Base-by-base conservation (phyloP, 768 basidiomycete species). In the Collybiopsis luxurians region DNA sequence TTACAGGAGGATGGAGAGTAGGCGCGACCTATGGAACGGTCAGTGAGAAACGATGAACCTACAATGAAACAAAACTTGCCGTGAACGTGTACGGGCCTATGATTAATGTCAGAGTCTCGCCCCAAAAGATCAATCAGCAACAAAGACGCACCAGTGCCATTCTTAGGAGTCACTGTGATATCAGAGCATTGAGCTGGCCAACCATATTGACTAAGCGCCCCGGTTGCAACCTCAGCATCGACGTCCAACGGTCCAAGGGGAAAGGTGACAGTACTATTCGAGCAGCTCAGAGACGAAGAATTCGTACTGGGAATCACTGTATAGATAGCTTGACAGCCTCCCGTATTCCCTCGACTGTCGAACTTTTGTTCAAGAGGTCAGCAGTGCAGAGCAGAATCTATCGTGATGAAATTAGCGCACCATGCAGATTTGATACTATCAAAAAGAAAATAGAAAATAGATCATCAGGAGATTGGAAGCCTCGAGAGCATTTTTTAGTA, bases 391-490 rank as follows among this genome's bases (percentile, higher is more conserved):
- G 47, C 38, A 30, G 13, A 46, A 21, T 21, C 27, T 7, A 50
- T 13, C 1, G 30, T 34, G 31, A 34, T 5, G 31, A 34, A 13
- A 34, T 34, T 34, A 6, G n/a, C n/a, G n/a, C 40, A 84, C 83
- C 84, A 87, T 86, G 73, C 85, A 87, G 62, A 84, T 81, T 73
- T 86, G 83, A 66, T 84, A 87, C 79, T 83, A 64, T 27, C 47
- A 9, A 19, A 46, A 40, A 39, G n/a, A n/a, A n/a, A n/a, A n/a
- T n/a, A n/a, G n/a, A n/a, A n/a, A n/a, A n/a, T n/a, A 34, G 31
- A 34, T 34, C 31, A 13, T 34, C 31, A 34, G 36, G 13, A 5
- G 38, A 23, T 12, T 11, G 11, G 12, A 46, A n/a, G 23, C n/a
- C n/a, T 46, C 12, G 13, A 34, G 31, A 34, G 31, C 31, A n/a